Base-by-base conservation (phyloP, 805 yeast genomes). In the Middelhovenomyces tepae region DNA sequence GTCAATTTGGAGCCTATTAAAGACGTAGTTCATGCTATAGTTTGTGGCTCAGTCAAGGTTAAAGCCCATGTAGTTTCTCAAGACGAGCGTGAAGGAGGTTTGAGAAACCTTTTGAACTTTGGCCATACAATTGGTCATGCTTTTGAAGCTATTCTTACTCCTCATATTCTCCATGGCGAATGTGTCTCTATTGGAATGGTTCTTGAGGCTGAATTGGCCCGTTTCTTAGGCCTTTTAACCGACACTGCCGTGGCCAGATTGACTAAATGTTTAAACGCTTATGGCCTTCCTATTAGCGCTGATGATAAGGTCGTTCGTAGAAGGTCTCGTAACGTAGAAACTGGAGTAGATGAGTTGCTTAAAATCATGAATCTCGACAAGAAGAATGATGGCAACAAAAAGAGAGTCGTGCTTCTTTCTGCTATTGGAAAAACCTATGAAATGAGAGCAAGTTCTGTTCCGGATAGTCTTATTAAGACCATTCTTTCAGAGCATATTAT, bases 111-210 rank as follows among this genome's bases (percentile, higher is more conserved):
- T 43, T 68, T 91, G 39, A 91, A 91, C 60, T 91, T 89, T 54
- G 98, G 98, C 22, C 98, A 91, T 57, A 74, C 95, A 18, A 87
- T 91, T 48, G 98, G 98, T 28, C 98, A 91, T 57, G 98, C 98
- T 14, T 86, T 81, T 44, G 98, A 91, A 64, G 97, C 98, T n/a
- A 76, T 91, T 22, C 67, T 91, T 42, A 87, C 97, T 3, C 98
- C 98, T 6, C 85, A 87, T 57, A 91, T 94, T 16, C 69, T 91
- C 28, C 98, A 91, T 52, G 98, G 98, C 39, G 98, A 91, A 60
- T 91, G 98, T 69, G 98, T 91, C n/a, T 71, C 97, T n/a, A 71
- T 91, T 40, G 98, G 98, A 43, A 81, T 86, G 71, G 78, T 91
- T 21, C 71, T 77, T 50, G 98, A 91, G 59, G 97, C 97, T 4